phyloP scores from a whole-genome alignment of 139 green algal genomes.

The Axilococcus clingmanii region DNA sequence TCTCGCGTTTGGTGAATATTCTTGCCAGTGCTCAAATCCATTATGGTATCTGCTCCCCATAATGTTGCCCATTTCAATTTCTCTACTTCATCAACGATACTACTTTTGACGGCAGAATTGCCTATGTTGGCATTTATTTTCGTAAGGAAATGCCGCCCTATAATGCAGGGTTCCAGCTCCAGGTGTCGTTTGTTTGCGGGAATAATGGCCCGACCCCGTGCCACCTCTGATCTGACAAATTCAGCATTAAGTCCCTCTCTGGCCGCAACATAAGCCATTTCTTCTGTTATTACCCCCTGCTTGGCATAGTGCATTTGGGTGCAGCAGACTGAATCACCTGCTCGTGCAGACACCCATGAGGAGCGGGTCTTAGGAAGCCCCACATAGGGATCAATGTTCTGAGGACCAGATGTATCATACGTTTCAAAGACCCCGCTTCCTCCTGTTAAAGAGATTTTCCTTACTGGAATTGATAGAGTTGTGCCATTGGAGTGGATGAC shows the following conservation, averaged over 20 bases:
- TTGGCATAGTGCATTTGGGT: constrained; percentile 79
- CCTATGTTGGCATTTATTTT: constrained; percentile 98
- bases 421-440: constrained; percentile 69
- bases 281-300: constrained; percentile 79
- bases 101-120: constrained; percentile 79
- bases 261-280: constrained; percentile 86
- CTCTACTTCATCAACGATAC: constrained; percentile 96
- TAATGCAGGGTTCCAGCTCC: constrained; percentile 88
- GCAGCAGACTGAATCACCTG: constrained; percentile 36
- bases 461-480: constrained; percentile 65
- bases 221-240: constrained; percentile 87
- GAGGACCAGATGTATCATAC: constrained; percentile 84
- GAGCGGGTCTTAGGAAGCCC: constrained; percentile 70
- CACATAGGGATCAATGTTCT: constrained; percentile 49
- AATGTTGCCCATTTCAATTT: constrained; percentile 91
- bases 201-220: constrained; percentile 90
- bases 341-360: constrained; percentile 60
- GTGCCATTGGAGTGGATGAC: constrained; percentile 34
- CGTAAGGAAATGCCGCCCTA: constrained; percentile 82
- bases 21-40: constrained; percentile 88
- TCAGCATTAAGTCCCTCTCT: constrained; percentile 83
- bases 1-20: constrained; percentile 94
- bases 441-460: constrained; percentile 67
- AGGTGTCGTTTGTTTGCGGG: constrained; percentile 88
- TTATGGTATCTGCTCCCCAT: constrained; percentile 93